Percentiles rank a stretch among this genome's conserved stretches.
Evolutionary conservation across 2,329 filamentous ascomycete genomes (phyloP).

Genomic region (Cladophialophora chaetospira): DNA sequence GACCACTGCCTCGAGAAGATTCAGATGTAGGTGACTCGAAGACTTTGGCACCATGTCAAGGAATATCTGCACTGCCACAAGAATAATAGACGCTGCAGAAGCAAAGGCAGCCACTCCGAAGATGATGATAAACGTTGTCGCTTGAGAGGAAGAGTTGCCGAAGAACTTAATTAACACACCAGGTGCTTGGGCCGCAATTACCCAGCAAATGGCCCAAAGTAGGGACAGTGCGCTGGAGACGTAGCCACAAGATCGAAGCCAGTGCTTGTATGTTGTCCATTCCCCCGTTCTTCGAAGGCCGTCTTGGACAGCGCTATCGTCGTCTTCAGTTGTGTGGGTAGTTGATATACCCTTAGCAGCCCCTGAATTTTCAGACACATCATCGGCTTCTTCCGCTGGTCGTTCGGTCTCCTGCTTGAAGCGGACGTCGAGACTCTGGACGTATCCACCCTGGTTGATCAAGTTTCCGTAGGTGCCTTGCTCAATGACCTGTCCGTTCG

Average conservation of each 20-base stretch:
- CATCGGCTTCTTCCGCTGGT: slow-evolving; percentile 9
- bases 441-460: slow-evolving; percentile 42
- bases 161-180: slow-evolving; percentile 33
- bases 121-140: slow-evolving; percentile 19
- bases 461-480: slow-evolving; percentile 45
- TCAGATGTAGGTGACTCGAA: slow-evolving; percentile 53
- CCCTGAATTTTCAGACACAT: slow-evolving; percentile 1
- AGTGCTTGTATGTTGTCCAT: slow-evolving; percentile 39
- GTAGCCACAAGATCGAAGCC: slow-evolving; percentile 36
- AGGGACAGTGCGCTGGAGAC: slow-evolving; percentile 25
- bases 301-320: slow-evolving; percentile 35
- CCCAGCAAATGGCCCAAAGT: slow-evolving; percentile 13
- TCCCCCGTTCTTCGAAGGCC: slow-evolving; percentile 38
- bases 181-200: slow-evolving; percentile 15
- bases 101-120: slow-evolving; percentile 14
- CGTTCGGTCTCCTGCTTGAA: slow-evolving; percentile 25
- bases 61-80: slow-evolving; percentile 48
- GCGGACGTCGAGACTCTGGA: slow-evolving; percentile 41
- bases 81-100: slow-evolving; percentile 4
- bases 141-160: slow-evolving; percentile 20
- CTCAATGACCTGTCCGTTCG: slow-evolving; percentile 43
- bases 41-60: slow-evolving; percentile 57
- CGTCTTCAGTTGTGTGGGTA: slow-evolving; percentile 47
- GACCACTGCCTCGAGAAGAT: slow-evolving; percentile 52
- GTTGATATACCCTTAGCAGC: no score